phyloP scores from a whole-genome alignment of 306 rosid genomes.

The Citrullus amarus region DNA sequence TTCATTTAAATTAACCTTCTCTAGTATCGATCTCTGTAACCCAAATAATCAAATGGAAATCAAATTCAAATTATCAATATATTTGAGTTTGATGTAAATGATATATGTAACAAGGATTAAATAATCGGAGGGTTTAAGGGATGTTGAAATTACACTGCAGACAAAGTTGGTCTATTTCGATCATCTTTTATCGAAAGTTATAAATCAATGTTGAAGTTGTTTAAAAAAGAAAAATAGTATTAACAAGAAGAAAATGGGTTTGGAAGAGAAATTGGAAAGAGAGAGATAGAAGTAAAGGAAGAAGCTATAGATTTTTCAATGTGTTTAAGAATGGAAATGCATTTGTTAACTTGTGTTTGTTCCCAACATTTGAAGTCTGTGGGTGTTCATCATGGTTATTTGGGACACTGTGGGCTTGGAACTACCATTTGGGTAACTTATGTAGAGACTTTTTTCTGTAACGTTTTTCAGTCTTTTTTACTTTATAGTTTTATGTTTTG shows the following conservation, averaged over 20 bases:
- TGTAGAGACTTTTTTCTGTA: no score
- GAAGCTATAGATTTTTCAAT: neutral
- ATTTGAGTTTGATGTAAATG: neutral
- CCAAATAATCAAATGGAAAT: no score
- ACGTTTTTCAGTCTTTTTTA: no score
- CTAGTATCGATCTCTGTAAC: no score
- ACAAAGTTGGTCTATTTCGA: no score
- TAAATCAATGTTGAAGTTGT: no score
- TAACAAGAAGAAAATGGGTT: neutral
- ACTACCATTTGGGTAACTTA: neutral
- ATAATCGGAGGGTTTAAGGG: neutral
- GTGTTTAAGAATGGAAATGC: neutral
- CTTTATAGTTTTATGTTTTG: no score
- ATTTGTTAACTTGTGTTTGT: neutral
- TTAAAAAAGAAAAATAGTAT: no score
- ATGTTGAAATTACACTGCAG: neutral
- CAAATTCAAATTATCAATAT: no score
- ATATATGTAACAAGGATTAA: neutral
- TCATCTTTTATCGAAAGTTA: no score
- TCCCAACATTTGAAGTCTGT: neutral
- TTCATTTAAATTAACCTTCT: no score
- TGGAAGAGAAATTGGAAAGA: constrained; percentile 11
- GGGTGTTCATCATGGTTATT: constrained; percentile 6
- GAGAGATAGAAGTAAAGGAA: neutral
- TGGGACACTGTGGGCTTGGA: constrained; percentile 10